Evolutionary conservation across 2,329 filamentous ascomycete species (phyloP).

Genomic region (Reticulascus tulasneorum): DNA sequence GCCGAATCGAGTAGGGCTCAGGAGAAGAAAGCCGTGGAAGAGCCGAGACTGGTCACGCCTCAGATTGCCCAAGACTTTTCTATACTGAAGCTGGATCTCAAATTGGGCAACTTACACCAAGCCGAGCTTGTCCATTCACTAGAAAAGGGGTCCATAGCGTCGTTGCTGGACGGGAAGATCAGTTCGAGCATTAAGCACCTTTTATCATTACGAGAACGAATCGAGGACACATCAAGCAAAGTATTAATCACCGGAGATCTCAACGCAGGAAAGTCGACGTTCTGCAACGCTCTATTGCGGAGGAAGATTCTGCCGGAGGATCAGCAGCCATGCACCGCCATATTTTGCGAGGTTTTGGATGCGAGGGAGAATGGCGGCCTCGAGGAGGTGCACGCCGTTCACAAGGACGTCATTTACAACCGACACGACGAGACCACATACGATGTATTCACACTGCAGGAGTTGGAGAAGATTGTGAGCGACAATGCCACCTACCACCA

Average conservation of each 20-base stretch:
- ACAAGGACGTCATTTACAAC: constrained; percentile 74
- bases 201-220: constrained; percentile 79
- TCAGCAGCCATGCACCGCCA: constrained; percentile 95
- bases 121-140: constrained; percentile 90
- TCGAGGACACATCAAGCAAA: constrained; percentile 96
- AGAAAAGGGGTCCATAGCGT: constrained; percentile 86
- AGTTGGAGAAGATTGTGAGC: constrained; percentile 84
- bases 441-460: constrained; percentile 72
- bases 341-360: constrained; percentile 96
- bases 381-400: constrained; percentile 94
- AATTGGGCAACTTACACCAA: constrained; percentile 81
- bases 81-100: constrained; percentile 88
- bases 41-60: constrained; percentile 82
- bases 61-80: constrained; percentile 96
- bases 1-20: constrained; percentile 71
- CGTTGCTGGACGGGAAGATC: constrained; percentile 89
- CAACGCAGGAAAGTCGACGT: constrained; percentile 97
- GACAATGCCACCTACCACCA: constrained; percentile 87
- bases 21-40: constrained; percentile 56
- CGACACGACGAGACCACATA: constrained; percentile 92
- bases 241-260: constrained; percentile 93
- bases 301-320: constrained; percentile 93
- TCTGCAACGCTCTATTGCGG: constrained; percentile 93
- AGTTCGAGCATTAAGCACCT: constrained; percentile 90
- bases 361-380: constrained; percentile 84